Evolutionary conservation across 371 early-diverging fungal species (phyloP).

Genomic region (Apophysomyces elegans): DNA sequence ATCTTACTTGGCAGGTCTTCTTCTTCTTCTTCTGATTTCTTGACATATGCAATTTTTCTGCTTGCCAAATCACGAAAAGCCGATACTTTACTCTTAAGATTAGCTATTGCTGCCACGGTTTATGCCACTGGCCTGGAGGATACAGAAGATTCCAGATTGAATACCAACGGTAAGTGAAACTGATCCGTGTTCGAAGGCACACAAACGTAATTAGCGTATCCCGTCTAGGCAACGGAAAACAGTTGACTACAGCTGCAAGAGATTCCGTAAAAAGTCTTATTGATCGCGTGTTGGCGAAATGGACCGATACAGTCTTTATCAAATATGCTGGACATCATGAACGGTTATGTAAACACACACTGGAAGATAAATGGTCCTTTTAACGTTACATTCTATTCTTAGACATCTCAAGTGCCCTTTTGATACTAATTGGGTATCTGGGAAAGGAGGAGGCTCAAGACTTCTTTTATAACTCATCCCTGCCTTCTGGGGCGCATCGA

Average conservation of each 20-base stretch:
- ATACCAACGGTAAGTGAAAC: neutral
- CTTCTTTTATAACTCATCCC: conserved; percentile 14
- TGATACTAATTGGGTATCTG: conserved; percentile 31
- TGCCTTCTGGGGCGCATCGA: conserved; percentile 22
- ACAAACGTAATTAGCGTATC: neutral
- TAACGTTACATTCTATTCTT: neutral
- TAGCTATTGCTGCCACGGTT: conserved; percentile 1
- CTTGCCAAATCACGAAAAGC: conserved; percentile 1
- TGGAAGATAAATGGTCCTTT: too few relatives aligned
- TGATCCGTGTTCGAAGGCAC: neutral
- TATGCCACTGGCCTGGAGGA: conserved; percentile 7
- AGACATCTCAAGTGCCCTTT: conserved; percentile 36
- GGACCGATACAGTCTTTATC: conserved; percentile 48
- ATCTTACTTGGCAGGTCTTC: neutral
- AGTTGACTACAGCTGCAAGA: neutral
- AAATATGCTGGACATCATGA: conserved; percentile 30
- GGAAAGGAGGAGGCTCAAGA: conserved; percentile 9
- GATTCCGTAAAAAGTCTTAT: neutral
- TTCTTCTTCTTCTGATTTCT: neutral
- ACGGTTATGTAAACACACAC: conserved; percentile 29
- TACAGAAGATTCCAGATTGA: neutral
- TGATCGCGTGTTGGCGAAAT: conserved; percentile 25
- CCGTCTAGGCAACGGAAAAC: neutral
- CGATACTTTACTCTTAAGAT: neutral
- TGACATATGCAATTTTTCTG: neutral